Conservation (phyloP, 2,329 filamentous ascomycete genomes). For the Mollisiaceae sp. region DNA sequence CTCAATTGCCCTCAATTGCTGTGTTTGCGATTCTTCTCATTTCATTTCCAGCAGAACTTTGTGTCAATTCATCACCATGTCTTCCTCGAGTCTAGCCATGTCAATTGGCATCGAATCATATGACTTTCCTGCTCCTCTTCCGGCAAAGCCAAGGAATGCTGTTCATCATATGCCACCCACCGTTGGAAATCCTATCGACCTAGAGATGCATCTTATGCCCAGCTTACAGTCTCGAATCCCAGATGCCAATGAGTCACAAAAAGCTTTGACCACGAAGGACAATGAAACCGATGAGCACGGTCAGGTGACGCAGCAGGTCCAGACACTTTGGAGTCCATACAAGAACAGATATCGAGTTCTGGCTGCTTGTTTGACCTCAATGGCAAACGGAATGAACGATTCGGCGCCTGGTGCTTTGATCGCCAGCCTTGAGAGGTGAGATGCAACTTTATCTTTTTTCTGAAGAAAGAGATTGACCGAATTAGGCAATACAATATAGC, state of each 20-base stretch:
- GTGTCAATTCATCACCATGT: neutral
- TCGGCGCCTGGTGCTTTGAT: constrained; percentile 77
- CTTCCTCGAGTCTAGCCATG: neutral
- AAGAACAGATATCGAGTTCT: constrained; percentile 74
- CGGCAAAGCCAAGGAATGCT: neutral
- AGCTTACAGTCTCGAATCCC: neutral
- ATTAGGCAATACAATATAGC: constrained; percentile 69
- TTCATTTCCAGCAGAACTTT: no score
- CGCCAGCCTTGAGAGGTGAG: constrained; percentile 73
- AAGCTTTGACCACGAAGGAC: neutral
- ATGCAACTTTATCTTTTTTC: neutral
- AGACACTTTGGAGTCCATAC: constrained; percentile 45
- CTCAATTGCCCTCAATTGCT: neutral
- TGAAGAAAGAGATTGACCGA: neutral
- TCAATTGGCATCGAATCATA: constrained; percentile 4
- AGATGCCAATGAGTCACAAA: neutral
- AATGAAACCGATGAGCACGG: neutral
- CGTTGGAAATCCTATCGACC: neutral
- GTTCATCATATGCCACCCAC: neutral
- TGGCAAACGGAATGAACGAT: constrained; percentile 75
- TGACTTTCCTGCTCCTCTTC: neutral
- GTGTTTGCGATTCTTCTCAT: neutral
- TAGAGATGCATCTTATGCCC: neutral
- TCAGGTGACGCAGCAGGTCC: constrained; percentile 8
- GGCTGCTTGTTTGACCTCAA: constrained; percentile 65